phyloP scores from a whole-genome alignment of 2,329 filamentous ascomycete genomes.

The Keithomyces neogunnii region DNA sequence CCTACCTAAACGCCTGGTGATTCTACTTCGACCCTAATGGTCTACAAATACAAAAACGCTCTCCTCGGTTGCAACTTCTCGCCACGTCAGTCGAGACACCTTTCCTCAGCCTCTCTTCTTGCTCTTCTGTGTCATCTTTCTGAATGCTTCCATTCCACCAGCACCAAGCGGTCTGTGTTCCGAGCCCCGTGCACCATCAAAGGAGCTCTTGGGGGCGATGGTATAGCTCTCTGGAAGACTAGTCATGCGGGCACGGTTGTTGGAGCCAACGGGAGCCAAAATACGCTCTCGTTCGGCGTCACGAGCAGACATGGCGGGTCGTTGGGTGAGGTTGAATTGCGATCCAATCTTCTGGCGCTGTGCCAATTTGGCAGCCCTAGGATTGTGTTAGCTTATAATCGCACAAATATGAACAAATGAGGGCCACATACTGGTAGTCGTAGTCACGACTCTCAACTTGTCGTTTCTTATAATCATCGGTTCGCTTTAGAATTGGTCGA shows the following conservation, averaged over 20 bases:
- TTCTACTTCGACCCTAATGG: too few species aligned
- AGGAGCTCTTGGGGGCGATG: constrained; percentile 53
- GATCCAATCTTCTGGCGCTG: constrained; percentile 40
- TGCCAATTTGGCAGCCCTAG: constrained; percentile 44
- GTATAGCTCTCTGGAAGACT: constrained; percentile 50
- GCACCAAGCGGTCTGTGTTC: constrained; percentile 54
- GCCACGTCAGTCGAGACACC: not conserved
- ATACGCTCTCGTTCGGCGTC: constrained; percentile 50
- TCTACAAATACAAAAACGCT: not conserved
- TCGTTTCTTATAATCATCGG: constrained; percentile 89
- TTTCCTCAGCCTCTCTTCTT: constrained; percentile 37
- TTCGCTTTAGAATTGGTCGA: constrained; percentile 84
- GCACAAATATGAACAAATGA: too few species aligned
- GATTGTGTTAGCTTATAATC: not conserved
- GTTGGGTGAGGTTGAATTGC: constrained; percentile 42
- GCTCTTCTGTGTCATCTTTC: constrained; percentile 55
- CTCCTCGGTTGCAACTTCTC: not conserved
- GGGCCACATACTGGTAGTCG: constrained; percentile 44
- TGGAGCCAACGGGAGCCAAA: constrained; percentile 44
- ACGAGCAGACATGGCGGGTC: constrained; percentile 32
- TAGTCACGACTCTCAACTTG: constrained; percentile 55
- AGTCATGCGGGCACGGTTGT: constrained; percentile 48
- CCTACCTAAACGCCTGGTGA: too few species aligned
- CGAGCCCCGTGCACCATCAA: constrained; percentile 40
- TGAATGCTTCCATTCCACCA: constrained; percentile 56